These are phyloP conservation scores for Candida boleticola DNA, from an alignment of 805 yeast genomes.

Conservation along the genomic window DNA sequence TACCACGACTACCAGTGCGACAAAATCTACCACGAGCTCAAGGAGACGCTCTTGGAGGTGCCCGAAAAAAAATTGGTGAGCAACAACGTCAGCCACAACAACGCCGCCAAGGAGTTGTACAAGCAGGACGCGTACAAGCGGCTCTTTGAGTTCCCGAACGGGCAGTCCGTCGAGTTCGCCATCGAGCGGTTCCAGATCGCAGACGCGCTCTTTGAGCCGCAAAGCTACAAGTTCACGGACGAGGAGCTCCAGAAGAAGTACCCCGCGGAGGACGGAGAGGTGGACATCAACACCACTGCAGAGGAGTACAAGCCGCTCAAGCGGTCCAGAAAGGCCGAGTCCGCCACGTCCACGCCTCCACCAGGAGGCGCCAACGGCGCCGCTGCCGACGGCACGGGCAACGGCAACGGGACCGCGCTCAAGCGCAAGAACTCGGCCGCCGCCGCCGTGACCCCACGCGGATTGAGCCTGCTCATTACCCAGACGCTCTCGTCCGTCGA, in stretches of 20 bases:
- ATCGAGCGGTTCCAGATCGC: constrained; percentile 61
- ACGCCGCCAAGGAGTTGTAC: constrained; percentile 24
- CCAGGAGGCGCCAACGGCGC: constrained; percentile 12
- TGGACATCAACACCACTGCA: constrained; percentile 42
- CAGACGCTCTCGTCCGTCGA: constrained; percentile 61
- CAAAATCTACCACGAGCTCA: constrained; percentile 65
- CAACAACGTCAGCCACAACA: constrained; percentile 18
- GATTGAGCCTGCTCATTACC: constrained; percentile 60
- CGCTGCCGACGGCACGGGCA: background rate
- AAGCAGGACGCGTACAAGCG: constrained; percentile 34
- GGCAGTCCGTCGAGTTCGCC: constrained; percentile 61
- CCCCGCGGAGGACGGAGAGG: constrained; percentile 51
- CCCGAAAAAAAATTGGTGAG: constrained; percentile 38
- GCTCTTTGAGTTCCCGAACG: constrained; percentile 74
- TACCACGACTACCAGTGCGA: constrained; percentile 56
- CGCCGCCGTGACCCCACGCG: constrained; percentile 29
- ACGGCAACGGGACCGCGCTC: background rate
- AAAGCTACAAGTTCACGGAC: constrained; percentile 34
- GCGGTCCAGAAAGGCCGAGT: constrained; percentile 48
- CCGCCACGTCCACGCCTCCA: constrained; percentile 30
- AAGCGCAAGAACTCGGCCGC: background rate
- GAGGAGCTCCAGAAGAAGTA: constrained; percentile 22
- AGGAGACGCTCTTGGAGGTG: constrained; percentile 64
- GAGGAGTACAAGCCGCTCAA: constrained; percentile 75
- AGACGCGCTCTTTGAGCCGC: constrained; percentile 72